phyloP scores from a whole-genome alignment of 2,329 filamentous ascomycete species.

The Sporothrix brunneoviolacea region DNA sequence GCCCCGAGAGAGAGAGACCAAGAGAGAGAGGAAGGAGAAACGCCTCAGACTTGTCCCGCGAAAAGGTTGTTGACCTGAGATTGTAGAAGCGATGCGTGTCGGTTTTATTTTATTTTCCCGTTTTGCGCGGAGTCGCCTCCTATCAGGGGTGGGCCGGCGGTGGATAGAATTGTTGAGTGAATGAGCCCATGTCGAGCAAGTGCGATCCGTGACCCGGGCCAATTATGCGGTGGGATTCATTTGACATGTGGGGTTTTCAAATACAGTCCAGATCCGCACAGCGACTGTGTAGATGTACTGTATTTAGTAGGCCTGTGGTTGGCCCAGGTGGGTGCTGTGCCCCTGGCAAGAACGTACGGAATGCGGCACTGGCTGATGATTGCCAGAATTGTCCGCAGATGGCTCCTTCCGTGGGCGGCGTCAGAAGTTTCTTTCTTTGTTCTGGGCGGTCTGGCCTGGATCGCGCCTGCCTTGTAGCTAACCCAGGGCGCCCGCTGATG shows the following conservation, averaged over 20 bases:
- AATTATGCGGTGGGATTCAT: slow-evolving; percentile 9
- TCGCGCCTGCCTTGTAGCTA: no score
- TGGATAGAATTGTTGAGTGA: slow-evolving; percentile 11
- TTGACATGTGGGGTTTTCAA: neutral
- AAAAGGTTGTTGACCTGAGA: slow-evolving; percentile 1
- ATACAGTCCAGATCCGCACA: neutral
- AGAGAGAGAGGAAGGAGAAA: slow-evolving; percentile 4
- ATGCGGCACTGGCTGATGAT: no score
- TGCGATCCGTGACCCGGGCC: slow-evolving; percentile 19
- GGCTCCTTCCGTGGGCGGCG: no score
- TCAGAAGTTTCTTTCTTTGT: no score
- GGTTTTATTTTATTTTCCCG: slow-evolving; percentile 7
- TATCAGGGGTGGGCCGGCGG: neutral
- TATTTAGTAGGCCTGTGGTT: neutral
- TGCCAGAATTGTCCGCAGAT: no score
- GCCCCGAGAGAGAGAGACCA: neutral
- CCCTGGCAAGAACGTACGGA: no score
- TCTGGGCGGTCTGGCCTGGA: no score
- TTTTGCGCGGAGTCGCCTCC: slow-evolving; percentile 1
- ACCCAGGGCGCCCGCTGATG: no score
- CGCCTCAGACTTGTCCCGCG: slow-evolving; percentile 10
- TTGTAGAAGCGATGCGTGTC: neutral
- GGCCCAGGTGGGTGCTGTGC: no score
- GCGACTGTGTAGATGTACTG: slow-evolving; percentile 1
- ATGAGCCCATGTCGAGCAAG: slow-evolving; percentile 19